Percentiles rank a stretch among this genome's conserved stretches.
These are phyloP conservation scores for Penicillium paradoxum DNA, from an alignment of 495 filamentous ascomycete species.

Conservation along the genomic window DNA sequence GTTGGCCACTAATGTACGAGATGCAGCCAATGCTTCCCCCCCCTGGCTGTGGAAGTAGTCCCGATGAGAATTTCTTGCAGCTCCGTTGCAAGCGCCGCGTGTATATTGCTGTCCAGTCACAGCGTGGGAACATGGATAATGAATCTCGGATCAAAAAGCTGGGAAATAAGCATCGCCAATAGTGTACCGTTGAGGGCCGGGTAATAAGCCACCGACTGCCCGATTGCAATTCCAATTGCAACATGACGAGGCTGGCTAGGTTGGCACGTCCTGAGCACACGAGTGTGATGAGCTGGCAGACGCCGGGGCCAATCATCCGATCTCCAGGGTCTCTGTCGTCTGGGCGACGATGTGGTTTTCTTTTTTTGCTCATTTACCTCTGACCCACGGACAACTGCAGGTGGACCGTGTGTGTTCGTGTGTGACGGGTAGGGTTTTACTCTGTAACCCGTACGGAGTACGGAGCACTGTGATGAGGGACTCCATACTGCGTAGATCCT, in stretches of 20 bases:
- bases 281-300: constrained; percentile 33
- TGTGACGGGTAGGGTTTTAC: constrained; percentile 12
- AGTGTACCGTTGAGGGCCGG: not conserved
- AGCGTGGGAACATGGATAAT: not conserved
- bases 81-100: constrained; percentile 12
- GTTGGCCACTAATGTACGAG: constrained; percentile 1
- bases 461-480: not conserved
- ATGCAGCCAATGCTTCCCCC: constrained; percentile 1
- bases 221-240: not conserved
- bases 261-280: constrained; percentile 6
- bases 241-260: not conserved
- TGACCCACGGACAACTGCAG: constrained; percentile 15
- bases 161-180: not conserved
- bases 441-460: not conserved
- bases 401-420: constrained; percentile 10
- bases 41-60: constrained; percentile 10
- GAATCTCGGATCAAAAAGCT: not conserved
- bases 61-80: constrained; percentile 17
- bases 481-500: too few species aligned
- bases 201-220: not conserved
- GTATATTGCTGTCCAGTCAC: not conserved
- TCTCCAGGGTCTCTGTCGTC: constrained; percentile 19
- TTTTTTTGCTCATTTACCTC: constrained; percentile 10
- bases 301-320: constrained; percentile 19
- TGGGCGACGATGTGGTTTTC: constrained; percentile 14